These are phyloP conservation scores for Cladosporium oxysporum DNA, from an alignment of 2,329 filamentous ascomycete genomes.

Conservation along the genomic window DNA sequence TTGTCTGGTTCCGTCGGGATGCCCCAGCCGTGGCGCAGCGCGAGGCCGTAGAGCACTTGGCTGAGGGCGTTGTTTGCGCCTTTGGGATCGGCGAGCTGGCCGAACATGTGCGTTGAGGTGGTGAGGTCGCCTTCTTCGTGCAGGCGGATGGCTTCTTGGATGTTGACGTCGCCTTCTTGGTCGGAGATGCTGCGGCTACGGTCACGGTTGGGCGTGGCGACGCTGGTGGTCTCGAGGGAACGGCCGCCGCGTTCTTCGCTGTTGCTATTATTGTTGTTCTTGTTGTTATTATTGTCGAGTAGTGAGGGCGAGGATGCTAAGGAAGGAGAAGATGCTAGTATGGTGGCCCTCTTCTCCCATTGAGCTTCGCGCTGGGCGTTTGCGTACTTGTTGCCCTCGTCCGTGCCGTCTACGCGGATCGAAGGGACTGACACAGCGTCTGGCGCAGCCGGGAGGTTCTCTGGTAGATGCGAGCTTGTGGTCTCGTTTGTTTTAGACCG, in stretches of 20 bases:
- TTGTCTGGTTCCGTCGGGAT: conserved; percentile 69
- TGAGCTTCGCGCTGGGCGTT: conserved; percentile 64
- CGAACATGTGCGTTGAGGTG: conserved; percentile 82
- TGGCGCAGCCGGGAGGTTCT: conserved; percentile 80
- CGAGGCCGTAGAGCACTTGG: conserved; percentile 93
- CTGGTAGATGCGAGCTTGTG: conserved; percentile 72
- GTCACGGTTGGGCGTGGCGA: conserved; percentile 10
- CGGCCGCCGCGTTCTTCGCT: conserved; percentile 6
- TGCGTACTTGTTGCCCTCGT: conserved; percentile 40
- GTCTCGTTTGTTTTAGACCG: conserved; percentile 52
- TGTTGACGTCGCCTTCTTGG: conserved; percentile 57
- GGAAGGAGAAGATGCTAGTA: conserved; percentile 64
- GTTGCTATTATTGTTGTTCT: conserved; percentile 19
- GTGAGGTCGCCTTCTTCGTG: conserved; percentile 83
- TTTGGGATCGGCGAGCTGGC: conserved; percentile 74
- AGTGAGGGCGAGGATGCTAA: conserved; percentile 27
- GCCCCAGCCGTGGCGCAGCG: conserved; percentile 93
- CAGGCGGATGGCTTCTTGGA: conserved; percentile 92
- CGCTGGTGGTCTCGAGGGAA: background rate
- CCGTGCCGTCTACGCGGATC: conserved; percentile 18
- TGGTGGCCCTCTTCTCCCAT: conserved; percentile 94
- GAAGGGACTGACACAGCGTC: conserved; percentile 57
- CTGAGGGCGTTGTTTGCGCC: conserved; percentile 90
- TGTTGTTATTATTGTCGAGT: conserved; percentile 34
- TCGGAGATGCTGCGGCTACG: conserved; percentile 41